Evolutionary conservation across 2,329 filamentous ascomycete genomes (phyloP), one percentile per base, ranked within the genome.

Genomic region (Mariannaea sp.): DNA sequence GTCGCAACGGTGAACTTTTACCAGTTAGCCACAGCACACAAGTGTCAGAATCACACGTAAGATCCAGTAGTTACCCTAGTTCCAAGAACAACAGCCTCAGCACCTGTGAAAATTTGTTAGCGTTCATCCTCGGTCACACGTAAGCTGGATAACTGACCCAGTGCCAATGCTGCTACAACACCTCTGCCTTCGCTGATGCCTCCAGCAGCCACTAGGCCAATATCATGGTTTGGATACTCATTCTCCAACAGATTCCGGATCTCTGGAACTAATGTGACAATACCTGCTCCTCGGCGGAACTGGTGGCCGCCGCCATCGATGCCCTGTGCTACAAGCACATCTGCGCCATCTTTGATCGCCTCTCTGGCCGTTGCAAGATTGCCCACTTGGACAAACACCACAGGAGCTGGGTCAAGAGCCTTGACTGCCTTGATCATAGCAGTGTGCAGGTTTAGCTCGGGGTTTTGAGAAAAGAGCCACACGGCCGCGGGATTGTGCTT

Each of bases 281-380:
- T 70, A 5, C 83, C 77, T 2, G 80, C 77, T 3, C 80, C 82
- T 17, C 71, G 69, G 1, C 74, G 73, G 38, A 82, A 79, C 56
- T 85, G 84, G 64, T 88, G 85, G 0, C 85, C 85, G 7, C 84
- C 85, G 1, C 84, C 85, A 68, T 88, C 85, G 5, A 77, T 75
- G 3, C 85, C 85, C 68, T 88, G 85, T 5, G 82, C 76, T 6
- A 88, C 81, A 2, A 88, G 62, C 22, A 81, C 82, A 60, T 88
- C 83, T 1, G 81, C 71, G 1, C 77, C 79, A 17, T 77, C 72
- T n/a, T 58, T 41, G 1, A 77, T 72, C 0, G 77, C 80, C 52
- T 77, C 75, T 9, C 78, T 46, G 7, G 84, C 84, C 7, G 83
- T 78, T 1, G 69, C 66, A 2, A 87, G 80, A 27, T 79, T 85